phyloP scores from a whole-genome alignment of 805 yeast genomes.

The Kazachstania africana region DNA sequence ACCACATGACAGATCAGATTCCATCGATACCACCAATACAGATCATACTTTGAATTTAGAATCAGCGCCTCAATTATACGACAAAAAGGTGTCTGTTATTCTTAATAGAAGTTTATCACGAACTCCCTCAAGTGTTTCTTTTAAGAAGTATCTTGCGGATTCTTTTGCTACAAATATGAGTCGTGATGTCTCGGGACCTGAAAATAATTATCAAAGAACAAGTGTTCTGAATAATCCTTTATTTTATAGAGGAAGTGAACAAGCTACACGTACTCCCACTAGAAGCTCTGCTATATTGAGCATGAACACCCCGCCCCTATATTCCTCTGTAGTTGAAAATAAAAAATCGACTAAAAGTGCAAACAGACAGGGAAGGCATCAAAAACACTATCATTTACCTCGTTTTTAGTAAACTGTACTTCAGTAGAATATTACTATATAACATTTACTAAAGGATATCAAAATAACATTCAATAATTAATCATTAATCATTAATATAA shows the following conservation, averaged over 20 bases:
- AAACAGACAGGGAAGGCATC: constrained; percentile 8
- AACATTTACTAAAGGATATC: too few relatives aligned
- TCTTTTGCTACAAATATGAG: constrained; percentile 33
- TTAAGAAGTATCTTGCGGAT: constrained; percentile 65
- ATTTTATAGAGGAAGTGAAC: neutral
- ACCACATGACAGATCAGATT: constrained; percentile 31
- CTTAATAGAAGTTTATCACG: constrained; percentile 62
- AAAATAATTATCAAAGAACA: neutral
- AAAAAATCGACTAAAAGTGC: too few relatives aligned
- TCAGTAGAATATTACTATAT: too few relatives aligned
- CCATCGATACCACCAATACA: constrained; percentile 51
- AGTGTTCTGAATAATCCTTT: constrained; percentile 1
- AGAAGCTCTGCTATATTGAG: constrained; percentile 2
- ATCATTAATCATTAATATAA: too few relatives aligned
- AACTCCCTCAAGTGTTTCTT: constrained; percentile 65
- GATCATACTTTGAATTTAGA: constrained; percentile 43
- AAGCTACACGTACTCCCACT: neutral
- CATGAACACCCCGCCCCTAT: constrained; percentile 1
- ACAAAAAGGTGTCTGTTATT: constrained; percentile 67
- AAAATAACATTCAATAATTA: too few relatives aligned
- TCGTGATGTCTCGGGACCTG: neutral
- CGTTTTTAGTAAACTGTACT: too few relatives aligned
- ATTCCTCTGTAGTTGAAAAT: too few relatives aligned
- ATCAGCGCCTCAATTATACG: constrained; percentile 68
- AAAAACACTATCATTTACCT: constrained; percentile 19